Evolutionary conservation across 768 basidiomycete species (phyloP).

Genomic region (Russula compacta): DNA sequence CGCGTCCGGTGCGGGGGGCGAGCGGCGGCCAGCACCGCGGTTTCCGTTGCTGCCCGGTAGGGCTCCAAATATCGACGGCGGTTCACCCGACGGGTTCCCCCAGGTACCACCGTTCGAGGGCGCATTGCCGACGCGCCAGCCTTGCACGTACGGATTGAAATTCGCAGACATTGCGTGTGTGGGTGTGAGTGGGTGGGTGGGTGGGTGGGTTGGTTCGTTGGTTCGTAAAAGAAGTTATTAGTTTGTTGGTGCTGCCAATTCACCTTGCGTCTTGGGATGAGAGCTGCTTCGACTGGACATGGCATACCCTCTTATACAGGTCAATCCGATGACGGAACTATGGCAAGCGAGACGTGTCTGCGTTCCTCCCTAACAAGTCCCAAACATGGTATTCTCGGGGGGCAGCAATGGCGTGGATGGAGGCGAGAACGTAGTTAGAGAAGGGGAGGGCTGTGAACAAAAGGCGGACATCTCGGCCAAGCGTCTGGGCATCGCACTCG

Average conservation of each 20-base stretch:
- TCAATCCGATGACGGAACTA: not conserved
- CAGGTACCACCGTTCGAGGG: not conserved
- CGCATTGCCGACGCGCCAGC: constrained; percentile 14
- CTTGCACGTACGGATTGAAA: constrained; percentile 20
- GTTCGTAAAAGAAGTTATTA: too few relatives aligned
- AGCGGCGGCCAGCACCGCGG: not conserved
- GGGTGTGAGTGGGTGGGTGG: not conserved
- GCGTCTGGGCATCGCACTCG: too few relatives aligned
- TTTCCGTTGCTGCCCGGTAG: constrained; percentile 2
- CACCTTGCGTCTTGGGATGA: too few relatives aligned
- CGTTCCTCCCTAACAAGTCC: too few relatives aligned
- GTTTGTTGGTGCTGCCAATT: not conserved
- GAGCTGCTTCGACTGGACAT: not conserved
- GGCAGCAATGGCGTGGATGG: too few relatives aligned
- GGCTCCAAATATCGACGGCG: constrained; percentile 19
- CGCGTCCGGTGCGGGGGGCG: not conserved
- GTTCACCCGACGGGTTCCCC: not conserved
- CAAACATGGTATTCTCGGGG: too few relatives aligned
- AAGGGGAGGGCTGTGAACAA: not conserved
- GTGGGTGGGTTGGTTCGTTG: not conserved
- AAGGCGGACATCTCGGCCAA: too few relatives aligned
- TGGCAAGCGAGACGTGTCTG: too few relatives aligned
- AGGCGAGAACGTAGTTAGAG: too few relatives aligned
- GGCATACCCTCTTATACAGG: not conserved
- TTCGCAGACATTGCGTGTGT: constrained; percentile 10